Conservation (phyloP, 345 rosid genomes). For the Bruguiera gymnorhiza region DNA sequence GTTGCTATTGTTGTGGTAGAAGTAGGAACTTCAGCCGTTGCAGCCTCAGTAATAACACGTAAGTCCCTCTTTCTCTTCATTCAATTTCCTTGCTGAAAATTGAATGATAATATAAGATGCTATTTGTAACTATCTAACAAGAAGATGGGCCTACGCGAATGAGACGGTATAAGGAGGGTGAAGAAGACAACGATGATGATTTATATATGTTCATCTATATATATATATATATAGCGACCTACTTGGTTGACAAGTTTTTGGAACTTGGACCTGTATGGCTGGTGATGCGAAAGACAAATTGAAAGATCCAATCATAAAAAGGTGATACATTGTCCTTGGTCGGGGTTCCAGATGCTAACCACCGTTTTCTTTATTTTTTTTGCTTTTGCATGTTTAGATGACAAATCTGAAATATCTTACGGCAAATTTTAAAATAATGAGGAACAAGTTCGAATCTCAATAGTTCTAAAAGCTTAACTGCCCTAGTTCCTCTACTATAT, state of each 20-base stretch:
- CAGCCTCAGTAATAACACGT: constrained; percentile 1
- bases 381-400: too few species aligned
- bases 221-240: background rate
- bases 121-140: background rate
- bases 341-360: too few species aligned
- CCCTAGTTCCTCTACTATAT: too few species aligned
- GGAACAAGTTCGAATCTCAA: too few species aligned
- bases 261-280: constrained; percentile 6
- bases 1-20: background rate
- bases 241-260: too few species aligned
- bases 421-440: too few species aligned
- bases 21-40: background rate
- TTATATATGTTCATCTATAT: background rate
- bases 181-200: background rate
- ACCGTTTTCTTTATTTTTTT: too few species aligned
- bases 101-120: too few species aligned
- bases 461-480: too few species aligned
- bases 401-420: too few species aligned
- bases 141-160: background rate
- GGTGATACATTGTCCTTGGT: too few species aligned
- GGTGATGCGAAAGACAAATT: background rate
- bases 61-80: constrained; percentile 36
- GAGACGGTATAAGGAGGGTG: constrained; percentile 1
- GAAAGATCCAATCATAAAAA: background rate
- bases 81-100: too few species aligned